Evolutionary conservation across 1,284 basidiomycete species (phyloP).

Genomic region (Malassezia obtusa): DNA sequence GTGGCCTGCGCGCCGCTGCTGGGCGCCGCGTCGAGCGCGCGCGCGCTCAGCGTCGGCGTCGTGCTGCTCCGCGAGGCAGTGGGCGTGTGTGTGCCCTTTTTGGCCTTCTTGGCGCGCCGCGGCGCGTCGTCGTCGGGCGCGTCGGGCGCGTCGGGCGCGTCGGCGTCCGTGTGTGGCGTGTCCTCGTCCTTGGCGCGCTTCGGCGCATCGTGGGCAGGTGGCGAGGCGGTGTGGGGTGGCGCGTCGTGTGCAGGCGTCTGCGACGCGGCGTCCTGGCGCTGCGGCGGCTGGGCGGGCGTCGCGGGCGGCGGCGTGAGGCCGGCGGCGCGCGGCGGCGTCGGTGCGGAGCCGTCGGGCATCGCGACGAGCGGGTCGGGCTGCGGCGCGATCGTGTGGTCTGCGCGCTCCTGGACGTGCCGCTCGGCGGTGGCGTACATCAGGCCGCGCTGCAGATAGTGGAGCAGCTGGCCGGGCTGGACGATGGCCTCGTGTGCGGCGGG

Average conservation of each 20-base stretch:
- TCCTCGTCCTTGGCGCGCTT: slow-evolving; percentile 1
- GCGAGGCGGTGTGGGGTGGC: not conserved
- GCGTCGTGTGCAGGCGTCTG: not conserved
- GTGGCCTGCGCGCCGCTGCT: too few species aligned
- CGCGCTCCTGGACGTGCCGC: slow-evolving; percentile 20
- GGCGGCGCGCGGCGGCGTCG: not conserved
- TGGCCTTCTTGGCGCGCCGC: not conserved
- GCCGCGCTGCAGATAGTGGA: slow-evolving; percentile 40
- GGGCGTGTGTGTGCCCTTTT: not conserved
- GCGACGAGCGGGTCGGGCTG: not conserved
- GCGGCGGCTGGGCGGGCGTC: not conserved
- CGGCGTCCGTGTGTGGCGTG: not conserved
- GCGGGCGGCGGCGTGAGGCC: not conserved
- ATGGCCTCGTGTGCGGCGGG: slow-evolving; percentile 39
- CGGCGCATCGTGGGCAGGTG: too few species aligned
- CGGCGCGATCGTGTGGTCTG: not conserved
- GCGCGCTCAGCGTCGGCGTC: not conserved
- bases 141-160: not conserved
- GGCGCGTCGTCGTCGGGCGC: not conserved
- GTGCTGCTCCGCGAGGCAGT: not conserved
- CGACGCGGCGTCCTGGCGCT: not conserved
- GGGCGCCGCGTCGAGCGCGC: too few species aligned
- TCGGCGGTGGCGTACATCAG: slow-evolving; percentile 43
- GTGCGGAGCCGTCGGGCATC: not conserved
- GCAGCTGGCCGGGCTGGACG: slow-evolving; percentile 40